phyloP scores from a whole-genome alignment of 1,284 basidiomycete species.

The Ganoderma sp. region DNA sequence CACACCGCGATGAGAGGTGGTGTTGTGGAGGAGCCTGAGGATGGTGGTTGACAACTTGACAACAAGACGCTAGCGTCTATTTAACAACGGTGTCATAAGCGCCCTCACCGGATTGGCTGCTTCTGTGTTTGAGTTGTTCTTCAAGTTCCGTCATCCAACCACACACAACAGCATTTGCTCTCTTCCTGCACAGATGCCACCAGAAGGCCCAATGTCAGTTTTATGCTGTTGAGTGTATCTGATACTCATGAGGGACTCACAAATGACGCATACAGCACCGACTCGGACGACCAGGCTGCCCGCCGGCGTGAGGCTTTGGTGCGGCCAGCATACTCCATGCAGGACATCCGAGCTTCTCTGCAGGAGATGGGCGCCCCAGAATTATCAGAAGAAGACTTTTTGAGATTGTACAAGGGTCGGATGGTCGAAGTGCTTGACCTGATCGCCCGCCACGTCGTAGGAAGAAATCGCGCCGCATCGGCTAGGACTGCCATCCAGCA shows the following conservation, averaged over 20 bases:
- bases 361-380: neutral
- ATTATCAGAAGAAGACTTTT: slow-evolving; percentile 21
- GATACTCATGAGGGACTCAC: neutral
- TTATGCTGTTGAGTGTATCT: too few species aligned
- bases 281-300: neutral
- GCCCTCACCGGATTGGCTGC: neutral
- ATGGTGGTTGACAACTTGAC: neutral
- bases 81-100: neutral
- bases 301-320: too few species aligned
- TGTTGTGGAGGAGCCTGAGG: neutral
- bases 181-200: neutral
- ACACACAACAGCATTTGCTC: neutral
- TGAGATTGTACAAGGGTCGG: slow-evolving; percentile 31
- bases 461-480: slow-evolving; percentile 15
- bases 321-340: neutral
- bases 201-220: neutral
- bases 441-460: slow-evolving; percentile 25
- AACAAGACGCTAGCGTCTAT: neutral
- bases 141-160: too few species aligned
- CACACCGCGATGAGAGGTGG: neutral
- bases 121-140: neutral
- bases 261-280: neutral
- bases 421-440: slow-evolving; percentile 28
- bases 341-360: neutral
- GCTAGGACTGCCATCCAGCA: slow-evolving; percentile 23